A percentile compares a stretch with the other conserved stretches of the same genome.
phyloP scores from a whole-genome alignment of 495 filamentous ascomycete genomes.

The Xanthoparmelia taractica region DNA sequence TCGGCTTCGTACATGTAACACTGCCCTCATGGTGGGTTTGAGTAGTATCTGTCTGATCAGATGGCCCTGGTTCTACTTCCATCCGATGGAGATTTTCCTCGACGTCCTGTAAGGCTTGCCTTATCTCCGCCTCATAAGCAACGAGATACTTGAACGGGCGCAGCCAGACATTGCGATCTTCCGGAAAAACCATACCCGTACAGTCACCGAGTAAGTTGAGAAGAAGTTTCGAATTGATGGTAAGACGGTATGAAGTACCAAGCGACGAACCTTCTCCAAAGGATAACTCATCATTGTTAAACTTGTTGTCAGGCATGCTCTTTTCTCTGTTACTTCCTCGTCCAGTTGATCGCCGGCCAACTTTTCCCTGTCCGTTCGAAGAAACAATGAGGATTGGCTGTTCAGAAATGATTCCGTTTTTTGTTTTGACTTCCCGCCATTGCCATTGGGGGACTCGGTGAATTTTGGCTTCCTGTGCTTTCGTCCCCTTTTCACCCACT shows the following conservation, averaged over 20 bases:
- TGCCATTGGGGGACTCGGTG: background rate
- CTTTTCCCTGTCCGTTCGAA: background rate
- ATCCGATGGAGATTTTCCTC: background rate
- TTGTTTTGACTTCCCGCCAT: background rate
- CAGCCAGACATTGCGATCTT: background rate
- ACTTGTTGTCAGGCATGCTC: too few species aligned
- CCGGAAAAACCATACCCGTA: background rate
- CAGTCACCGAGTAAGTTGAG: background rate
- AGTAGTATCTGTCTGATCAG: background rate
- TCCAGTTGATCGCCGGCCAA: background rate
- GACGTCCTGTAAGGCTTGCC: background rate
- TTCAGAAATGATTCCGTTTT: background rate
- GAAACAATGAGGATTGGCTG: background rate
- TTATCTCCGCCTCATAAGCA: conserved; percentile 5
- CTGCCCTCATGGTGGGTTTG: background rate
- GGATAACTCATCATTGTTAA: background rate
- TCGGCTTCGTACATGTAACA: background rate
- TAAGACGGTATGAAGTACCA: background rate
- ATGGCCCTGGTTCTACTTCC: background rate
- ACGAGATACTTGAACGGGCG: conserved; percentile 12
- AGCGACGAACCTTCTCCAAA: background rate
- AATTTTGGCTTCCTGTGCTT: background rate
- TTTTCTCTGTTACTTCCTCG: background rate
- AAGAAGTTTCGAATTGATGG: conserved; percentile 1
- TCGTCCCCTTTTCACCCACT: background rate